Conservation (phyloP, 495 filamentous ascomycete genomes). For the Darksidea phi region DNA sequence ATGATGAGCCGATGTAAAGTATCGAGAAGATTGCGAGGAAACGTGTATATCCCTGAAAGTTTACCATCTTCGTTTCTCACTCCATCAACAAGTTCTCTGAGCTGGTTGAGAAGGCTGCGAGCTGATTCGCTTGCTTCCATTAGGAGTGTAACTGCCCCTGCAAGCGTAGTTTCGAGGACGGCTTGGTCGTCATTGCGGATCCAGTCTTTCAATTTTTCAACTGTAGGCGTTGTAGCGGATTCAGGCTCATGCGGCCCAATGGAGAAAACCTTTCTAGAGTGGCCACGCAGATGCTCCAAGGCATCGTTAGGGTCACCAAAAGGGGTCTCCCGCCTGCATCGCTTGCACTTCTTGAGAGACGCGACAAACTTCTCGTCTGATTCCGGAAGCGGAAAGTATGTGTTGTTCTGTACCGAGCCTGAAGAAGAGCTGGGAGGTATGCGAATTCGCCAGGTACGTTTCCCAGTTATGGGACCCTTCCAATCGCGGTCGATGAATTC, state of each 20-base stretch:
- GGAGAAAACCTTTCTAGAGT: neutral
- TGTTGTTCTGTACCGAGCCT: neutral
- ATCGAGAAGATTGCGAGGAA: constrained; percentile 14
- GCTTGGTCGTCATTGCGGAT: constrained; percentile 8
- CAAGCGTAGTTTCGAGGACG: constrained; percentile 5
- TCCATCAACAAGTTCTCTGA: constrained; percentile 15
- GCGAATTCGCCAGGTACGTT: constrained; percentile 7
- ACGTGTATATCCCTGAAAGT: constrained; percentile 19
- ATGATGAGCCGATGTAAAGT: constrained; percentile 13
- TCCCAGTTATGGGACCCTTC: neutral
- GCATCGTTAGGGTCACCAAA: constrained; percentile 9
- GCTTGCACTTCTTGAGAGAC: constrained; percentile 5
- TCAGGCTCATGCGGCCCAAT: neutral
- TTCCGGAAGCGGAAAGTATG: neutral
- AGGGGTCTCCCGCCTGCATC: neutral
- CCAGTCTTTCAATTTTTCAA: constrained; percentile 9
- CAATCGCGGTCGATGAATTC: constrained; percentile 10
- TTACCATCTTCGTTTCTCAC: constrained; percentile 16
- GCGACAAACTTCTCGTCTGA: neutral
- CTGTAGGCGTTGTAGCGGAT: neutral
- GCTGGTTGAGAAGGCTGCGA: neutral
- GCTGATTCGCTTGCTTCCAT: constrained; percentile 5
- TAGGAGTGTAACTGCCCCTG: constrained; percentile 2
- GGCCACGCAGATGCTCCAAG: constrained; percentile 6
- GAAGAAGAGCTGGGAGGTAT: neutral